Base-by-base conservation (phyloP, 2,329 filamentous ascomycete genomes). In the Diaporthe velutina region DNA sequence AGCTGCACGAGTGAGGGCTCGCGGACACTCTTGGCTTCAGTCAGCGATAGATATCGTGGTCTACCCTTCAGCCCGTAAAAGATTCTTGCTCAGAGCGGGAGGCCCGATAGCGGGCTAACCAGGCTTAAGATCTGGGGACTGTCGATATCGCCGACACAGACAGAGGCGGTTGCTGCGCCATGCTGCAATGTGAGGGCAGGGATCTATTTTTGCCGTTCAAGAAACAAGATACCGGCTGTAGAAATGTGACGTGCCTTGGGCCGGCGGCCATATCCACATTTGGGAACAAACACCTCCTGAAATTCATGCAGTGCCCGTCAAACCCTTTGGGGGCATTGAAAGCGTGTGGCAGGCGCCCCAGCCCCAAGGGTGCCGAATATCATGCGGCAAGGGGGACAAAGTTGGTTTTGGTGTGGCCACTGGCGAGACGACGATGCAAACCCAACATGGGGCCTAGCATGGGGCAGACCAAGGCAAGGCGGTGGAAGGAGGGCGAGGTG, bases 141-240 rank as follows among this genome's bases (percentile, higher is more conserved):
- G 30, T 67, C 48, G 30, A 67, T 52, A 67, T 52, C n/a, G 45
- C 45, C 64, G 45, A 28, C 42, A 48, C 13, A 52, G n/a, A 25
- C 19, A 67, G 61, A 25, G n/a, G 45, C 22, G 30, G 17, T 40
- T 58, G 70, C 70, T 61, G 70, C 58, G 70, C 70, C 70, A 28
- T 61, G 70, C 33, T 54, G 70, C 42, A 33, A 61, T 61, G 70
- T 40, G 55, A 61, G 45, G 70, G 70, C 70, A 71, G 19, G 70
- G 57, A 40, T 71, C 70, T 71, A 71, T 71, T 71, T 58, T 61
- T 52, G 45, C 33, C n/a, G 5, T 28, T 12, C 10, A n/a, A 30
- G 25, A 48, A 40, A 22, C 54, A 42, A 38, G 8, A n/a, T 61
- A 25, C 15, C 28, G 54, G 19, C 42, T 17, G 28, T 28, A 5